Base-by-base conservation (phyloP, 495 filamentous ascomycete species). In the Penicillium manginii region DNA sequence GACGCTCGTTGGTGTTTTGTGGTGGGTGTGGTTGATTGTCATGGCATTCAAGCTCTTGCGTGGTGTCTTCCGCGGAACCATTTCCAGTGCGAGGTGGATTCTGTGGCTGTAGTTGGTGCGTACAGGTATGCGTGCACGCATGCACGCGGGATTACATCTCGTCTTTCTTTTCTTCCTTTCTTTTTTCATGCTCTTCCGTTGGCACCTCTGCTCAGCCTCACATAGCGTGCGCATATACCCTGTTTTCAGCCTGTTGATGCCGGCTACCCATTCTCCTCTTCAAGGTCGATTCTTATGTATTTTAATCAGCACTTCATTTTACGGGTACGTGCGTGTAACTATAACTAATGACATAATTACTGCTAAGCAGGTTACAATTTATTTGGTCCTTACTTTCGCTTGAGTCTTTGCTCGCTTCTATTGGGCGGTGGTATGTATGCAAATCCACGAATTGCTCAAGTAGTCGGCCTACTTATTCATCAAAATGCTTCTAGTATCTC, bases 11-110 rank as follows among this genome's bases (percentile, higher is more conserved):
- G 89, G 85, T 15, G 81, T 90, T 54, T 86, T 93, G 81, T 93
- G 90, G 90, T 89, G 87, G 70, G 87, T 91, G 10, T 93, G 90
- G 90, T 78, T 91, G 52, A 75, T 91, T 46, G 90, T 93, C 17
- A 86, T 91, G 80, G 79, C 86, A 12, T 77, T 86, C 51, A 79
- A 88, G 55, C 57, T 91, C 19, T 61, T 88, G 1, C 74, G 86
- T 29, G 85, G 86, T 17, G 61, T 86, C 12, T 78, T 87, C 26
- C 80, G 79, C 39, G 88, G 84, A 3, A 64, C 84, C 8, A 69
- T 86, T 3, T 75, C 81, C 26, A 81, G 79, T 42, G 73, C 88
- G 14, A 73, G 82, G 63, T 97, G 92, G 92, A 73, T 96, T 65
- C 72, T 96, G 54, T 96, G 90, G 90, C 67, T 96, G 26, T 79